A percentile compares a stretch with the other conserved stretches of the same genome.
Evolutionary conservation across 2,329 filamentous ascomycete genomes (phyloP).

Genomic region (Hymenoscyphus fraxineus): DNA sequence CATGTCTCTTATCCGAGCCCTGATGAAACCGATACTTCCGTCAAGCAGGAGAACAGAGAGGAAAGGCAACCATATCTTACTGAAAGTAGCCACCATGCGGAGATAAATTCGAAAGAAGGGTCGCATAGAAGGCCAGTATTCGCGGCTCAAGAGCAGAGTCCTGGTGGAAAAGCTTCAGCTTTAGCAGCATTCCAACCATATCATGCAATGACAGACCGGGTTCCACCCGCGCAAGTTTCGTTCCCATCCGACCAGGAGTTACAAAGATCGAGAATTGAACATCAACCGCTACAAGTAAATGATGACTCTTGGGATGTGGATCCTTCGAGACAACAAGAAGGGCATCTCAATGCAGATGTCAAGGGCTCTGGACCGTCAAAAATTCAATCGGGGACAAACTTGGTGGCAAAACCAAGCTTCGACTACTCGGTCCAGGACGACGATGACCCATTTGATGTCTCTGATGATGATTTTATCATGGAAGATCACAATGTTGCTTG

Average conservation of each 20-base stretch:
- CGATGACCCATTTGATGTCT: constrained; percentile 45
- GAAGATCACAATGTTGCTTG: constrained; percentile 53
- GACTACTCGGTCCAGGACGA: constrained; percentile 19
- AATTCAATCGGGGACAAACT: background rate
- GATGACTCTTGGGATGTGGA: background rate
- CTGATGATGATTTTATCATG: constrained; percentile 57
- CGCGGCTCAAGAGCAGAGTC: constrained; percentile 14
- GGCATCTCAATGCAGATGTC: background rate
- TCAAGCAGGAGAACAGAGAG: constrained; percentile 16
- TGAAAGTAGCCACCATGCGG: background rate
- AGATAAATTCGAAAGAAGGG: constrained; percentile 17
- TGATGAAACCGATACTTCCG: constrained; percentile 15
- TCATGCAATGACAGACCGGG: constrained; percentile 11
- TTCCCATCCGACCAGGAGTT: background rate
- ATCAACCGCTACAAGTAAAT: background rate
- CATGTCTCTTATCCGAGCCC: too few species aligned
- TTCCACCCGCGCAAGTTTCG: background rate
- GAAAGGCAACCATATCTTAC: background rate
- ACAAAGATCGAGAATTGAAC: background rate
- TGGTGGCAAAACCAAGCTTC: background rate
- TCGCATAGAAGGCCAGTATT: constrained; percentile 17
- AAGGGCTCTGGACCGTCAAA: background rate
- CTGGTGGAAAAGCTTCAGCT: constrained; percentile 17
- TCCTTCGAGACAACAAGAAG: background rate
- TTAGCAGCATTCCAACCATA: constrained; percentile 12